Base-by-base conservation (phyloP, 108 stramenopile genomes). In the Pseudonitzschia pungens region DNA sequence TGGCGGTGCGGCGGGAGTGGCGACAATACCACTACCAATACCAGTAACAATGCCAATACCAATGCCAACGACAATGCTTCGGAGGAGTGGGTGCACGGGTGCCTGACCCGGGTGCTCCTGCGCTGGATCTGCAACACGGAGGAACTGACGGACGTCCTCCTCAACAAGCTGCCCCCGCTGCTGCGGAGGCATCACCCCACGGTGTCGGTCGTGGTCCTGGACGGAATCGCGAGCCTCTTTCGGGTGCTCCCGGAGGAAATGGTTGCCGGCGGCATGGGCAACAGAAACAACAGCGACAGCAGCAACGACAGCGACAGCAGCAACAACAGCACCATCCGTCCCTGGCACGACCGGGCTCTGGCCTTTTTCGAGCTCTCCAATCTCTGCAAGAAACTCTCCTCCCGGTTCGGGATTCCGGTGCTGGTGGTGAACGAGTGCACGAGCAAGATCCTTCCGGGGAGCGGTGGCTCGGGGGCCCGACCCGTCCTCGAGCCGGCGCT, bases 371-470 rank as follows among this genome's bases (percentile, higher is more conserved):
- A 58, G 41, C 58, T 85, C 18, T 78, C 91, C 12, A 74, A 82
- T 8, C 50, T 43, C 16, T 77, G 87, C 48, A 76, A 87, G 58
- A 28, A 69, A 58, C 45, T 89, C 33, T 77, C 86, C 27, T 75
- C 77, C 58, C 1, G 33, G 71, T 80, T 81, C 53, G 71, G 75
- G 65, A 65, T 89, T 48, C 82, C 88, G 7, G 68, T 92, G 53
- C 42, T 92, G 56, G 59, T 92, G 22, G 65, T 81, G 60, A 92
- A 92, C 80, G 86, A 88, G 70, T 88, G 87, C 22, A 88, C 87
- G 18, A 76, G 73, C 28, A 36, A 29, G 16, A 43, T 71, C 1
- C 16, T n/a, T n/a, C n/a, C n/a, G n/a, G n/a, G n/a, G 16, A 18
- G 32, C 22, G n/a, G 20, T 10, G 48, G 29, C 40, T 24, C 51